Conservation (phyloP, 2,329 filamentous ascomycete species). For the Alternaria triticina region DNA sequence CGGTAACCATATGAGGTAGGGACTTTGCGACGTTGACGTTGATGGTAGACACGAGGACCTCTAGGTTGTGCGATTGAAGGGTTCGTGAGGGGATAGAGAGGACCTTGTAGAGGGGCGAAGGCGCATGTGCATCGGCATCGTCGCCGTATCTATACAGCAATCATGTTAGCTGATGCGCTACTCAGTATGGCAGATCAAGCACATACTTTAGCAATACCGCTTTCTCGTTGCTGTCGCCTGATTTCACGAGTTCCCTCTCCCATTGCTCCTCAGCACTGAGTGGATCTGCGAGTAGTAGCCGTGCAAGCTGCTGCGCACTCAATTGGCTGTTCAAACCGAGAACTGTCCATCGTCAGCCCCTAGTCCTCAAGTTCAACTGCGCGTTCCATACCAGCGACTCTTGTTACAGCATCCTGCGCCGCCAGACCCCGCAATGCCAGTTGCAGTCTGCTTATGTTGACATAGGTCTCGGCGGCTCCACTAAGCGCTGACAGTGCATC, state of each 20-base stretch:
- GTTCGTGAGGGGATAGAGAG: constrained; percentile 68
- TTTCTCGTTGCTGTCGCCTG: constrained; percentile 39
- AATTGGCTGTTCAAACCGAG: constrained; percentile 58
- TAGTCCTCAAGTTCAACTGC: not conserved
- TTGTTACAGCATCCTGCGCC: constrained; percentile 58
- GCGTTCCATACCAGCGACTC: constrained; percentile 59
- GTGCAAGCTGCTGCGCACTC: constrained; percentile 69
- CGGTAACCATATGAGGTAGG: constrained; percentile 29
- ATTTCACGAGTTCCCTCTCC: constrained; percentile 51
- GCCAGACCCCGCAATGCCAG: constrained; percentile 72
- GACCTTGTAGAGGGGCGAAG: constrained; percentile 63
- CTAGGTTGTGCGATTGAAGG: constrained; percentile 67
- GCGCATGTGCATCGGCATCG: constrained; percentile 53
- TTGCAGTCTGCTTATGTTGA: constrained; percentile 73
- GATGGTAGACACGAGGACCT: constrained; percentile 65
- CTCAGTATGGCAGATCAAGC: not conserved
- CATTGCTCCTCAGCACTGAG: constrained; percentile 50
- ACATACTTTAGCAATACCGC: constrained; percentile 51
- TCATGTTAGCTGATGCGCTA: constrained; percentile 18
- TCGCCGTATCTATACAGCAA: constrained; percentile 59
- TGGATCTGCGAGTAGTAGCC: constrained; percentile 61
- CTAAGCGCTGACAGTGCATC: constrained; percentile 66
- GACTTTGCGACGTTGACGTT: constrained; percentile 52
- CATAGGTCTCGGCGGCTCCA: constrained; percentile 64
- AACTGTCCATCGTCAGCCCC: constrained; percentile 47